Conservation (phyloP, 1,284 basidiomycete genomes). For the Ceratobasidium sp. region DNA sequence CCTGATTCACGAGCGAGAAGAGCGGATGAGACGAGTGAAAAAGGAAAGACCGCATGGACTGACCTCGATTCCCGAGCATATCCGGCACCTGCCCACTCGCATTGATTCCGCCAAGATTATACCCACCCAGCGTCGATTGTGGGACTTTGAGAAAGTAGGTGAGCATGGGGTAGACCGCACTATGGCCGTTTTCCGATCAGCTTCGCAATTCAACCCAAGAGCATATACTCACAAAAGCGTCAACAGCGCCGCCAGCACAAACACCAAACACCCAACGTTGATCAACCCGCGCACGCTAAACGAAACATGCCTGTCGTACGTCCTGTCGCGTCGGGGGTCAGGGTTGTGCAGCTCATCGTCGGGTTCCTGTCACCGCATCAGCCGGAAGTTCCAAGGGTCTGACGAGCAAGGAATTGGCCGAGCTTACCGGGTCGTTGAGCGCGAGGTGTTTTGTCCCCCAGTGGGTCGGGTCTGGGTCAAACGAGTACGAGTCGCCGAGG, state of each 20-base stretch:
- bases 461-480: conserved; percentile 37
- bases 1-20: conserved; percentile 44
- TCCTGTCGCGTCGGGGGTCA: conserved; percentile 68
- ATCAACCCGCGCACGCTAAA: conserved; percentile 77
- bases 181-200: conserved; percentile 29
- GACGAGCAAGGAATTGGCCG: too few relatives aligned
- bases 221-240: conserved; percentile 72
- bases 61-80: conserved; percentile 64
- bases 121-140: conserved; percentile 69
- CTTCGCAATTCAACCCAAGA: background rate
- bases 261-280: conserved; percentile 80
- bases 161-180: conserved; percentile 83
- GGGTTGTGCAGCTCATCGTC: conserved; percentile 53
- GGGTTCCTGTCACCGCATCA: conserved; percentile 35
- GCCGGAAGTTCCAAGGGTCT: background rate
- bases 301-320: conserved; percentile 67
- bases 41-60: background rate
- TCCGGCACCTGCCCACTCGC: conserved; percentile 74
- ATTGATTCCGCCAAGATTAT: conserved; percentile 85
- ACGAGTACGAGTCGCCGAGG: conserved; percentile 17
- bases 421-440: conserved; percentile 14
- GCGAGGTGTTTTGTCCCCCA: conserved; percentile 26
- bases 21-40: background rate
- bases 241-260: conserved; percentile 70
- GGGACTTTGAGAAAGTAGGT: conserved; percentile 67